Conservation (phyloP, 768 basidiomycete species). For the Pulveroboletus sp. region DNA sequence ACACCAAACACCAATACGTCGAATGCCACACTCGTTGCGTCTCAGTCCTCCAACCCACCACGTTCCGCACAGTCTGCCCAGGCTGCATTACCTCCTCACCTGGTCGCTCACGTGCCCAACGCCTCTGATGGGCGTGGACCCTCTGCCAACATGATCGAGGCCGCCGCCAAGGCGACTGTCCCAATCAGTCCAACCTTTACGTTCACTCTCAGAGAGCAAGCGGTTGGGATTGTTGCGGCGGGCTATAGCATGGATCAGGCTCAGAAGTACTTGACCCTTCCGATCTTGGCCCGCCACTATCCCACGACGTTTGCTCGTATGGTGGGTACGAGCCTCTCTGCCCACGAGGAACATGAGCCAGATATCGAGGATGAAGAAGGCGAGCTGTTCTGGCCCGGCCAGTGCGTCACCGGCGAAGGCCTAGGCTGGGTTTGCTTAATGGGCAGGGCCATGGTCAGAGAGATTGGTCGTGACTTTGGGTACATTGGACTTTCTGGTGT, state of each 20-base stretch:
- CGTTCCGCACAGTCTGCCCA: conserved; percentile 27
- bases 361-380: conserved; percentile 86
- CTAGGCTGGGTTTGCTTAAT: conserved; percentile 86
- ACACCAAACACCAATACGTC: conserved; percentile 46
- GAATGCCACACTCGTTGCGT: conserved; percentile 20
- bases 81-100: conserved; percentile 42
- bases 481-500: conserved; percentile 71
- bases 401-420: conserved; percentile 70
- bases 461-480: conserved; percentile 73
- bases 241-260: conserved; percentile 43
- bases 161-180: conserved; percentile 30
- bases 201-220: conserved; percentile 28
- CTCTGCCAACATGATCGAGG: conserved; percentile 26
- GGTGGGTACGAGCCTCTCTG: conserved; percentile 58
- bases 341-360: conserved; percentile 72
- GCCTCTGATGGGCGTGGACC: conserved; percentile 29
- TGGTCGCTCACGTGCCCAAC: conserved; percentile 28
- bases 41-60: conserved; percentile 26
- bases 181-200: conserved; percentile 27
- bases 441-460: conserved; percentile 84
- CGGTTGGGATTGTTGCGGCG: conserved; percentile 41
- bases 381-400: conserved; percentile 83
- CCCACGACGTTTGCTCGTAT: conserved; percentile 75
- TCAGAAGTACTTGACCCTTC: conserved; percentile 58
- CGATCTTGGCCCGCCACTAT: conserved; percentile 67